Conservation (phyloP, 2,329 filamentous ascomycete genomes). For the Botrytis aclada region DNA sequence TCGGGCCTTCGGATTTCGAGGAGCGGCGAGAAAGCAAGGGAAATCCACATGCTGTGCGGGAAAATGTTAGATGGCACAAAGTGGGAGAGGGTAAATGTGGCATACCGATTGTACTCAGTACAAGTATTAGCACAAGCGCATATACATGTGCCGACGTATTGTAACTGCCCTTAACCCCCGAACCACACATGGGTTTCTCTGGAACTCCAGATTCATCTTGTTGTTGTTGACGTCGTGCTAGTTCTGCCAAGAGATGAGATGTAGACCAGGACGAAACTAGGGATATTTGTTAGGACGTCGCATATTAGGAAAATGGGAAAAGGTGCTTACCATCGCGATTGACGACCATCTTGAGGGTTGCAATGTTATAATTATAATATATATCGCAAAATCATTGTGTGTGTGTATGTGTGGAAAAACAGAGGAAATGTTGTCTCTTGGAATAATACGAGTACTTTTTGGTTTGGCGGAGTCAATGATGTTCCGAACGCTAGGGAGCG, state of each 20-base stretch:
- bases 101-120: conserved; percentile 50
- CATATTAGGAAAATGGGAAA: background rate
- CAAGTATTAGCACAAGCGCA: conserved; percentile 55
- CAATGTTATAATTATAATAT: conserved; percentile 4
- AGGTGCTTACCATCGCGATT: conserved; percentile 12
- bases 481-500: background rate
- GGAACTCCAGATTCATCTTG: conserved; percentile 26
- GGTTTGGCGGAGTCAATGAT: background rate
- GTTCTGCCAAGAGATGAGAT: conserved; percentile 46
- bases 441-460: background rate
- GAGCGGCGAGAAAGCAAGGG: conserved; percentile 37
- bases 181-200: conserved; percentile 50
- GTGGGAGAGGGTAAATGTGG: conserved; percentile 11
- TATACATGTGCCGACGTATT: conserved; percentile 55
- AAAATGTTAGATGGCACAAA: conserved; percentile 7
- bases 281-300: background rate
- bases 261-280: conserved; percentile 23
- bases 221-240: conserved; percentile 47
- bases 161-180: conserved; percentile 48
- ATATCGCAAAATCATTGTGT: conserved; percentile 17
- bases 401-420: background rate
- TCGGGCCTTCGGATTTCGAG: conserved; percentile 31
- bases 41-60: conserved; percentile 37
- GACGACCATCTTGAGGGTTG: conserved; percentile 16
- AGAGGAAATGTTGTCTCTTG: background rate